Evolutionary conservation across 192 early-diverging fungal genomes (phyloP).

Genomic region (Backusella liffmaniae): DNA sequence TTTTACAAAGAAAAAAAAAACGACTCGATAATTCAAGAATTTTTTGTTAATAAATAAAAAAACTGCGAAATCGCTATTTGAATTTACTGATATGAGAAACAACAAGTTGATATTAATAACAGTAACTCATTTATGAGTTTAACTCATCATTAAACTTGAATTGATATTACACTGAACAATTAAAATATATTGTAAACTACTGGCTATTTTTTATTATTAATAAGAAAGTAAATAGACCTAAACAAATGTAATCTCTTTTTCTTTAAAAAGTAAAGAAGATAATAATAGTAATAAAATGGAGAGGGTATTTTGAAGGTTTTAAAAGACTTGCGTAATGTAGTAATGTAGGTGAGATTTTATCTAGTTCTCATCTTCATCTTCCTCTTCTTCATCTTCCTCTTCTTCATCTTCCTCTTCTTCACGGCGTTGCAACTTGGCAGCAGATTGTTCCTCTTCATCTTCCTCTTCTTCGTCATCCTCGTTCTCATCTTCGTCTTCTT

Average conservation of each 20-base stretch:
- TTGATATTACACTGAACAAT: neutral
- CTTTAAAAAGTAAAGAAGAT: neutral
- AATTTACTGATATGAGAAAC: neutral
- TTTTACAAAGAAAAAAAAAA: neutral
- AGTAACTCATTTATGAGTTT: too few relatives aligned
- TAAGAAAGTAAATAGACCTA: neutral
- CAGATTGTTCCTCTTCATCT: neutral
- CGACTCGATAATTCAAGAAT: neutral
- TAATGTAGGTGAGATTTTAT: neutral
- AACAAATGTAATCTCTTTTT: neutral
- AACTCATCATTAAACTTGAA: neutral
- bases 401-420: neutral
- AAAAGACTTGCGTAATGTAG: neutral
- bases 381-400: neutral
- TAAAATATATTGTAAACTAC: neutral
- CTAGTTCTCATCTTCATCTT: neutral
- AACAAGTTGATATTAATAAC: neutral
- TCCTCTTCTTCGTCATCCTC: neutral
- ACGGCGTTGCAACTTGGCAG: neutral
- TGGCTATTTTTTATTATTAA: neutral
- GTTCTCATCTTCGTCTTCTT: neutral
- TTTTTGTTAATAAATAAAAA: neutral
- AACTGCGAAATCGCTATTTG: neutral
- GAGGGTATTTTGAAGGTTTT: conserved; percentile 4
- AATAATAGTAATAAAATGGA: neutral